Conservation (phyloP, 2,329 filamentous ascomycete species). For the Penicillium sp. region DNA sequence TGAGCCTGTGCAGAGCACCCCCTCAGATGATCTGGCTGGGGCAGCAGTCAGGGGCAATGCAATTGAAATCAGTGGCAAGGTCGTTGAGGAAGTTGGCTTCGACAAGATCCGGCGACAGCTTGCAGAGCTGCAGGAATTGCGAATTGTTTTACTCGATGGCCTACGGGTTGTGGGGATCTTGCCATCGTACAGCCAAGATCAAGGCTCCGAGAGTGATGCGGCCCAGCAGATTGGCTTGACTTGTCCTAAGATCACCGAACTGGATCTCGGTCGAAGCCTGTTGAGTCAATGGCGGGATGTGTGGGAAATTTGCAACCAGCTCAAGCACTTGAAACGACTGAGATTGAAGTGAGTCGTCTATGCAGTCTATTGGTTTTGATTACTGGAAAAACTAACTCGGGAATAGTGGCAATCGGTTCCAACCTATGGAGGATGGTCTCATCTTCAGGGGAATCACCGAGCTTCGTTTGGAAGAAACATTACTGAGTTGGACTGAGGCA, state of each 20-base stretch:
- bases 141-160: conserved; percentile 79
- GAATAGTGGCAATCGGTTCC: conserved; percentile 71
- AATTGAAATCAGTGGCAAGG: conserved; percentile 76
- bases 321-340: conserved; percentile 67
- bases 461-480: conserved; percentile 67
- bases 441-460: conserved; percentile 58
- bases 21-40: conserved; percentile 6
- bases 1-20: conserved; percentile 46
- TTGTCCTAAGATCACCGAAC: conserved; percentile 65
- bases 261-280: conserved; percentile 84
- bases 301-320: conserved; percentile 68
- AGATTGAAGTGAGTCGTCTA: conserved; percentile 65
- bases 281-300: conserved; percentile 70
- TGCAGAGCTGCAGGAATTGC: conserved; percentile 74
- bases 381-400: conserved; percentile 16
- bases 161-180: conserved; percentile 58
- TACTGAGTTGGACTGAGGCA: conserved; percentile 68
- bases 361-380: not conserved
- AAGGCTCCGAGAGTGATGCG: conserved; percentile 17
- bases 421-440: conserved; percentile 40
- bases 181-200: conserved; percentile 20
- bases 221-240: conserved; percentile 54
- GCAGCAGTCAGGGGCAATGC: conserved; percentile 45
- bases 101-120: conserved; percentile 85
- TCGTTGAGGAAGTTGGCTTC: conserved; percentile 92